Base-by-base conservation (phyloP, 805 yeast species). In the Candida sanyiensis region DNA sequence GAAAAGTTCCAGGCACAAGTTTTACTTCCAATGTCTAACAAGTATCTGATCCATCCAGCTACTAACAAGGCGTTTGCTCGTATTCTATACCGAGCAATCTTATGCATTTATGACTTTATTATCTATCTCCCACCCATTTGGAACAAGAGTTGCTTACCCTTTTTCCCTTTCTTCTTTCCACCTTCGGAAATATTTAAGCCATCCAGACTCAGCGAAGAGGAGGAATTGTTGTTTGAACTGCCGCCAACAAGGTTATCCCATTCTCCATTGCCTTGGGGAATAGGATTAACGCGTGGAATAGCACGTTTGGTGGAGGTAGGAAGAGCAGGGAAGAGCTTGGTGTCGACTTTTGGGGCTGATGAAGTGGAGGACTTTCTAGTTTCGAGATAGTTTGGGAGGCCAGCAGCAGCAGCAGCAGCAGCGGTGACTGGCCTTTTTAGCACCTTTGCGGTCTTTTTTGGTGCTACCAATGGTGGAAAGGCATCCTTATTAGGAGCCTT, bases 201-300 rank as follows among this genome's bases (percentile, higher is more conserved):
- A 52, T 50, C 35, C 53, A 45, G 7, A 56, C 33, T 13, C n/a
- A 25, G 18, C 20, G n/a, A 20, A 8, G 39, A n/a, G 3, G 37
- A 7, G 11, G 49, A 35, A 7, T 34, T 31, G 28, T 51, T 51
- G 13, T 57, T 49, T 7, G 42, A 16, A 16, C 40, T 25, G 3
- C 38, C 15, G 17, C 25, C 19, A 6, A 20, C 23, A 17, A 18
- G 13, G 12, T 23, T 21, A 24, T 44, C 50, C 70, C 69, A 61
- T n/a, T 56, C 47, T 23, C 66, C 59, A 19, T 66, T 64, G 28
- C 61, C 63, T n/a, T 59, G 54, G 12, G 47, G 59, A 27, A 69
- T 58, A 7, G 79, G 76, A 34, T 75, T 77, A 4, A 82, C 84
- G 28, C 83, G 67, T 3, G 88, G 85, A 38, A 50, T 50, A 15